A percentile compares a stretch with the other conserved stretches of the same genome.
Evolutionary conservation across 2,329 filamentous ascomycete species (phyloP).

Genomic region (Sarocladium brachiariae): DNA sequence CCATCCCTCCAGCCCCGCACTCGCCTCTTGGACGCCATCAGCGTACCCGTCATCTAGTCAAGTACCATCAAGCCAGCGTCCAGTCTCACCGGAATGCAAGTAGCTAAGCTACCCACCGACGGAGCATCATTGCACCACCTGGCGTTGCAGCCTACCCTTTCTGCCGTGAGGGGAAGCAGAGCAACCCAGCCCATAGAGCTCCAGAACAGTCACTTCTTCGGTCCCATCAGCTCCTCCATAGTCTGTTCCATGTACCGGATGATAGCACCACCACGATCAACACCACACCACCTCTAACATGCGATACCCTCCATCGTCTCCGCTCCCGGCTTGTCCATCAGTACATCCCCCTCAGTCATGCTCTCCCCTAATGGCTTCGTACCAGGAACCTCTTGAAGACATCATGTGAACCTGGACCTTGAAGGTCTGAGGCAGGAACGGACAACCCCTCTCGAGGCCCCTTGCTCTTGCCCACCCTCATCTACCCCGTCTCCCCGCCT

Average conservation of each 20-base stretch:
- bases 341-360: neutral
- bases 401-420: conserved; percentile 1
- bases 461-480: conserved; percentile 15
- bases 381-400: neutral
- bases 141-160: neutral
- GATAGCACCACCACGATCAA: neutral
- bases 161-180: conserved; percentile 6
- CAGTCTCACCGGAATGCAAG: conserved; percentile 1
- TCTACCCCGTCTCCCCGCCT: conserved; percentile 25
- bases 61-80: neutral
- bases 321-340: neutral
- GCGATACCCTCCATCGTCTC: conserved; percentile 1
- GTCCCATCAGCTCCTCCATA: neutral
- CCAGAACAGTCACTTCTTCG: no score
- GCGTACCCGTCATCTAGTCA: neutral
- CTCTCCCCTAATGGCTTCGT: neutral
- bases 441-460: conserved; percentile 2
- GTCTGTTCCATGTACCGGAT: neutral
- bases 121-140: neutral
- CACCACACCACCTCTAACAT: conserved; percentile 8
- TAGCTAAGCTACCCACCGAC: no score
- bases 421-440: conserved; percentile 9
- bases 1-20: conserved; percentile 1
- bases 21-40: neutral
- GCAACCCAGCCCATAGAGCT: no score